Conservation (phyloP, 192 early-diverging fungal species). For the Backusella psychrophila region DNA sequence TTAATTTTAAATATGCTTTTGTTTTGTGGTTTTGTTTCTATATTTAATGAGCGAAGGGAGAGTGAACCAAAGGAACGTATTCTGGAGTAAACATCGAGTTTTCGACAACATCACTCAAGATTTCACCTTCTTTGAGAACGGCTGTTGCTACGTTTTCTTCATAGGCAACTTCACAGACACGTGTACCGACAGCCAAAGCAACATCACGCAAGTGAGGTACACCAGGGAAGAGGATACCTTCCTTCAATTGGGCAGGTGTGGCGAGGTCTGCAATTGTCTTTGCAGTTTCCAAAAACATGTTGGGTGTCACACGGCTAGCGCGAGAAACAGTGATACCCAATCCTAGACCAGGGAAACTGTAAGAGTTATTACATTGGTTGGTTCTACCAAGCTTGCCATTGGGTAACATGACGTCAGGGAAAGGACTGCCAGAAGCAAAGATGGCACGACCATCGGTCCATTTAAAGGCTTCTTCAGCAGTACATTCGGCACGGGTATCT, state of each 20-base stretch:
- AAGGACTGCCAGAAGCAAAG: conserved; percentile 53
- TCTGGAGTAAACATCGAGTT: conserved; percentile 53
- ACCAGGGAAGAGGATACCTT: conserved; percentile 51
- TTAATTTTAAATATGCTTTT: conserved; percentile 6
- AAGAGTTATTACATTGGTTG: conserved; percentile 56
- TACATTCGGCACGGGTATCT: conserved; percentile 50
- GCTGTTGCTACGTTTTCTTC: conserved; percentile 47
- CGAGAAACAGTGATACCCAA: conserved; percentile 50
- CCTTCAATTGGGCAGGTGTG: conserved; percentile 47
- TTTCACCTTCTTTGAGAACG: conserved; percentile 38
- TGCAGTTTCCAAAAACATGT: conserved; percentile 56
- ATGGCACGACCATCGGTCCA: conserved; percentile 55
- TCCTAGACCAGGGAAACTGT: conserved; percentile 47
- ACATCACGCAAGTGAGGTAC: conserved; percentile 45
- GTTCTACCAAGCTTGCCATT: conserved; percentile 44
- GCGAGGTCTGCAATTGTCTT: conserved; percentile 50
- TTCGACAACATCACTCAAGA: conserved; percentile 44
- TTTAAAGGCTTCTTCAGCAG: conserved; percentile 53
- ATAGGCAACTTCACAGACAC: conserved; percentile 52
- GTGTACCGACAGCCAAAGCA: conserved; percentile 43
- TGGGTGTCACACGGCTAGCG: conserved; percentile 47
- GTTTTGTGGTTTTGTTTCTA: not conserved
- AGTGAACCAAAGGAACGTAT: conserved; percentile 44
- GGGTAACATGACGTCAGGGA: conserved; percentile 44
- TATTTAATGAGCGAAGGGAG: conserved; percentile 7